These are phyloP conservation scores for Ophiognomonia clavigignenti-juglandacearum DNA, from an alignment of 2,329 filamentous ascomycete species.

Conservation along the genomic window DNA sequence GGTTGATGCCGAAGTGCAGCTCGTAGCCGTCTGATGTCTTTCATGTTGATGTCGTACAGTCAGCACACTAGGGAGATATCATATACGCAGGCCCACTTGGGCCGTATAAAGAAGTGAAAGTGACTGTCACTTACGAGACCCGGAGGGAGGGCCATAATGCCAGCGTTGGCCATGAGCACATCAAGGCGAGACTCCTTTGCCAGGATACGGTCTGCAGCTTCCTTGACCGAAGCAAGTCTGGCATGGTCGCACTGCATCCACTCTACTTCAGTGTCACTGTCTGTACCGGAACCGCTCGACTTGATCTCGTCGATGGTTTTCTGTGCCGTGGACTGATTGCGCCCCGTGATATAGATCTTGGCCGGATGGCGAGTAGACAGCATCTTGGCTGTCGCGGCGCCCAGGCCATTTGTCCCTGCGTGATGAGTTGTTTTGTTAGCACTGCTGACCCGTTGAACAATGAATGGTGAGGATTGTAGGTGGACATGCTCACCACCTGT, in stretches of 20 bases:
- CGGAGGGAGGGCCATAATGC: constrained; percentile 34
- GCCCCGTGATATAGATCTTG: constrained; percentile 29
- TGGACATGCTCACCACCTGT: constrained; percentile 35
- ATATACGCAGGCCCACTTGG: no score
- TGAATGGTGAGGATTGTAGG: constrained; percentile 23
- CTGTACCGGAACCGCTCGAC: not conserved
- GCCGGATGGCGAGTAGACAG: constrained; percentile 30
- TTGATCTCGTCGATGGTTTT: constrained; percentile 29
- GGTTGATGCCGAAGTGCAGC: constrained; percentile 43
- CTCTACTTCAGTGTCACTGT: constrained; percentile 24
- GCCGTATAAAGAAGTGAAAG: not conserved
- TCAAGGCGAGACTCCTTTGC: constrained; percentile 29
- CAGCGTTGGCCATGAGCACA: constrained; percentile 41
- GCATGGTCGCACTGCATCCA: constrained; percentile 25
- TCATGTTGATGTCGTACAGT: not conserved
- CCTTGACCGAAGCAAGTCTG: constrained; percentile 25
- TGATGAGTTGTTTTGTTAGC: not conserved
- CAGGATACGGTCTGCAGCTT: constrained; percentile 26
- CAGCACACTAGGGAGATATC: no score
- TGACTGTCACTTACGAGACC: constrained; percentile 17
- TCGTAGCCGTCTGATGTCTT: constrained; percentile 41
- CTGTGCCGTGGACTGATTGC: constrained; percentile 34
- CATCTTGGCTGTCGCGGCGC: constrained; percentile 4
- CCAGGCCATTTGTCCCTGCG: constrained; percentile 8
- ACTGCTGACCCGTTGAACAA: not conserved